Percentiles rank a stretch among this genome's conserved stretches.
Conservation (phyloP, 2,329 filamentous ascomycete species). For the Pseudogymnoascus sp. region DNA sequence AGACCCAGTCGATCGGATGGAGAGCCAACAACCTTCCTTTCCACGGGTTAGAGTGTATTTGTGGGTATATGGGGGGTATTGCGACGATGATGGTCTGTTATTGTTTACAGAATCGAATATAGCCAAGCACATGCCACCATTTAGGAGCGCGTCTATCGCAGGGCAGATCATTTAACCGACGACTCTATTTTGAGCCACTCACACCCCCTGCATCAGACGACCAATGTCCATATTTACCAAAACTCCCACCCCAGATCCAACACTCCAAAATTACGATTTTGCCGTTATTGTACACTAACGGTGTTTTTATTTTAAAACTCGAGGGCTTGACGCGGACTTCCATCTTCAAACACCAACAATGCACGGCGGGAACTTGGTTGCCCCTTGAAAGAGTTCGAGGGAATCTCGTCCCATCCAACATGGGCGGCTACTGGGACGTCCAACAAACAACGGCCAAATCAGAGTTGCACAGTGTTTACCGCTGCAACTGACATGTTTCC, state of each 20-base stretch:
- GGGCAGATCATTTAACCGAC: slow-evolving; percentile 6
- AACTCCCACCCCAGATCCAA: not conserved
- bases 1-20: not conserved
- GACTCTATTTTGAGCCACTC: not conserved
- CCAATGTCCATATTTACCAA: not conserved
- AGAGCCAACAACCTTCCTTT: not conserved
- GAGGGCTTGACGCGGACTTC: not conserved
- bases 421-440: not conserved
- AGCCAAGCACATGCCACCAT: slow-evolving; percentile 4
- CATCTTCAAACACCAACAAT: slow-evolving; percentile 5
- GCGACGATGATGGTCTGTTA: not conserved
- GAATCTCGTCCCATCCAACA: not conserved
- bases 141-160: slow-evolving; percentile 2
- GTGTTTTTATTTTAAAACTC: slow-evolving; percentile 2
- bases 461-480: slow-evolving; percentile 2
- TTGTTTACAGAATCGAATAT: slow-evolving; percentile 6
- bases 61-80: slow-evolving; percentile 2
- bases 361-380: not conserved
- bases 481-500: not conserved
- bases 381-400: not conserved
- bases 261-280: not conserved
- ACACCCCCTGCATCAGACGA: not conserved
- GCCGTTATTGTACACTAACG: not conserved
- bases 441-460: not conserved
- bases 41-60: not conserved